A percentile compares a stretch with the other conserved stretches of the same genome.
These are phyloP conservation scores for Yamadazyma jaroonii DNA, from an alignment of 1,139 yeast genomes.

Conservation along the genomic window DNA sequence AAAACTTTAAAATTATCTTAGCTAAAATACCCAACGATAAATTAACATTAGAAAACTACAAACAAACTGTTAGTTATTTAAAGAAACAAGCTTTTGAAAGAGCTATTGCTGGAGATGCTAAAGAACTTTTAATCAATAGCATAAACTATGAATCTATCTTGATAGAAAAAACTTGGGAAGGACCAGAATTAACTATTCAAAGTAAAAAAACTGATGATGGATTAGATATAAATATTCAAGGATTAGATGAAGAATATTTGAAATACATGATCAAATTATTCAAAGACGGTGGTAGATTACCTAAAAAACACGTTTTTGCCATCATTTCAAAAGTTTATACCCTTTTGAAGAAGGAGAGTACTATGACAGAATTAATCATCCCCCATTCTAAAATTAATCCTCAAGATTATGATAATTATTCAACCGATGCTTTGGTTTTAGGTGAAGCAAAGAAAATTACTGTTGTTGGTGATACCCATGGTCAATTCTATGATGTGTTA, in stretches of 20 bases:
- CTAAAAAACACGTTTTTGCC: conserved; percentile 81
- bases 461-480: conserved; percentile 97
- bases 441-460: conserved; percentile 51
- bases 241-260: conserved; percentile 51
- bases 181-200: conserved; percentile 54
- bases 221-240: conserved; percentile 26
- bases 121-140: conserved; percentile 32
- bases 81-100: conserved; percentile 78
- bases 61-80: conserved; percentile 64
- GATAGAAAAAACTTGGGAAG: conserved; percentile 61
- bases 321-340: conserved; percentile 72
- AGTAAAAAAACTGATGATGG: conserved; percentile 12
- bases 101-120: conserved; percentile 75
- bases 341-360: conserved; percentile 61
- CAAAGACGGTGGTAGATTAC: conserved; percentile 69
- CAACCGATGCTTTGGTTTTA: conserved; percentile 20
- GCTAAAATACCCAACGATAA: conserved; percentile 66
- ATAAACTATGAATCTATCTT: conserved; percentile 50
- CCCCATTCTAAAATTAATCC: conserved; percentile 25
- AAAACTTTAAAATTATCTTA: conserved; percentile 66
- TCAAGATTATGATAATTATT: conserved; percentile 3
- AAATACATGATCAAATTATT: conserved; percentile 65
- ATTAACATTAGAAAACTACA: conserved; percentile 61
- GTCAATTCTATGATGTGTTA: conserved; percentile 87
- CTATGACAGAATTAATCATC: conserved; percentile 70